phyloP scores from a whole-genome alignment of 768 basidiomycete genomes.

The Trametopsis cervina region DNA sequence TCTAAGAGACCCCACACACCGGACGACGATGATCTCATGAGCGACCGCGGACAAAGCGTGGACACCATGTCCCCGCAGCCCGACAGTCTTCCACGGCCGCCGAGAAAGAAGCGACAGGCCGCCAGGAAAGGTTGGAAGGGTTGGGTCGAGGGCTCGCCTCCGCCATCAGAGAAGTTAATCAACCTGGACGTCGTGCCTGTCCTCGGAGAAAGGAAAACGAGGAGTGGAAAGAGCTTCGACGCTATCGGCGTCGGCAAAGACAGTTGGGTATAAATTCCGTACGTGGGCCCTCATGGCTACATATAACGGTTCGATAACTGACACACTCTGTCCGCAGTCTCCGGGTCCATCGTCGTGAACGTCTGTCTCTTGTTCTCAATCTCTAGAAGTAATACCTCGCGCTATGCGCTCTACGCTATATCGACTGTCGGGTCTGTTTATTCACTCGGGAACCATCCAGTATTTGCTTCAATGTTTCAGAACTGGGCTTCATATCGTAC shows the following conservation, averaged over 20 bases:
- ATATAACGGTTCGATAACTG: conserved; percentile 41
- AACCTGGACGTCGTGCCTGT: conserved; percentile 70
- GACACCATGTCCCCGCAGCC: conserved; percentile 19
- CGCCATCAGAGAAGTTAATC: conserved; percentile 74
- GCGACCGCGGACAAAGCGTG: conserved; percentile 16
- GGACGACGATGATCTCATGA: conserved; percentile 45
- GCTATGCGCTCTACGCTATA: background rate
- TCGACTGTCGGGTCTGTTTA: background rate
- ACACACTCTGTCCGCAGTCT: background rate
- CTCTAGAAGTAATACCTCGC: background rate
- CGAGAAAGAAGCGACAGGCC: conserved; percentile 50
- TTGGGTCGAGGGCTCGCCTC: conserved; percentile 83
- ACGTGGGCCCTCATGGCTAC: conserved; percentile 18
- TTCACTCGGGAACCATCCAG: background rate
- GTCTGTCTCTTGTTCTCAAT: background rate
- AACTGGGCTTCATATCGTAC: conserved; percentile 4
- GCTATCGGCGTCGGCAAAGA: conserved; percentile 74
- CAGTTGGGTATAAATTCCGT: conserved; percentile 55
- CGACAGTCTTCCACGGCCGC: conserved; percentile 21
- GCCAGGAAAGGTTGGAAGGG: conserved; percentile 86
- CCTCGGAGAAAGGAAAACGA: conserved; percentile 67
- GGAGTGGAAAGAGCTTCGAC: conserved; percentile 82
- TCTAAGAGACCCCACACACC: conserved; percentile 78
- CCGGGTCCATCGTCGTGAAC: background rate
- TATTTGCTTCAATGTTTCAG: background rate